These are phyloP conservation scores for Yarrowia deformans DNA, from an alignment of 805 yeast species.

Conservation along the genomic window DNA sequence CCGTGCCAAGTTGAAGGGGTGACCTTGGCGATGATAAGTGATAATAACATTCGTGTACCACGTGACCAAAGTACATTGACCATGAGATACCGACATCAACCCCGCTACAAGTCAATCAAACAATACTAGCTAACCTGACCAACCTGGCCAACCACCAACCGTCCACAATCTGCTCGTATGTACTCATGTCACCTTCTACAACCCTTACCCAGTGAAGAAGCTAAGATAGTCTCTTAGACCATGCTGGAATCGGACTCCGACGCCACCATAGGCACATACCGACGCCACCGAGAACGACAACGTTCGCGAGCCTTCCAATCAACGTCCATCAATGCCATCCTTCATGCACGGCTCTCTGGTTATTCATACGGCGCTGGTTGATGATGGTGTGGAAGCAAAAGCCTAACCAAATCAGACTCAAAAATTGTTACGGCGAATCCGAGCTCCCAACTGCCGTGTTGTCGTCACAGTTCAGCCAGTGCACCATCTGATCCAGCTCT, in stretches of 20 bases:
- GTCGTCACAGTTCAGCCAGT: background rate
- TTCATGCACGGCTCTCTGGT: conserved; percentile 16
- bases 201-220: conserved; percentile 9
- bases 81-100: no score
- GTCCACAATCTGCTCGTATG: no score
- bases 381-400: background rate
- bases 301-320: background rate
- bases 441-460: conserved; percentile 8
- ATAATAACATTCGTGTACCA: no score
- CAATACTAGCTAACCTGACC: no score
- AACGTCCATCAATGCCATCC: background rate
- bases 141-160: no score
- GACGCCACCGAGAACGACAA: background rate
- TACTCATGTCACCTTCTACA: background rate
- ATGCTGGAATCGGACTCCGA: conserved; percentile 1
- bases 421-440: conserved; percentile 2
- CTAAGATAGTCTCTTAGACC: background rate
- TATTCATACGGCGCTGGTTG: conserved; percentile 14
- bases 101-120: no score
- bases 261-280: background rate
- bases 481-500: background rate
- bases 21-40: no score
- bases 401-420: conserved; percentile 35
- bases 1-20: no score
- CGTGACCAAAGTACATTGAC: no score